phyloP scores from a whole-genome alignment of 2,329 filamentous ascomycete species.

The Didymella glomerata region DNA sequence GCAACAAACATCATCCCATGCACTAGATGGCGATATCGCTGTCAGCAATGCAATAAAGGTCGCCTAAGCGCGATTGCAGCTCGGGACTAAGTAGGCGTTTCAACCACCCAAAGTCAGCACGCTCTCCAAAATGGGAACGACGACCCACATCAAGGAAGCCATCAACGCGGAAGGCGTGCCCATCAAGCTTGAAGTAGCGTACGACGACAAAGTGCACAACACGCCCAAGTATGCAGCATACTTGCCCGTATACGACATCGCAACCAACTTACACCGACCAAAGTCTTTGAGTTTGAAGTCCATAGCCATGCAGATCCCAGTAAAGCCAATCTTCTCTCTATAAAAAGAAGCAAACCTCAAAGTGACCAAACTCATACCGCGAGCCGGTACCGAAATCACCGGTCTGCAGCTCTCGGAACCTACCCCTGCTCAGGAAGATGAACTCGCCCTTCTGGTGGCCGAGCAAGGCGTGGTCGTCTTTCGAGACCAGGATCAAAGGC shows the following conservation, averaged over 20 bases:
- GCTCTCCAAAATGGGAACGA: neutral
- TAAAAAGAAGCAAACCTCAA: slow-evolving; percentile 38
- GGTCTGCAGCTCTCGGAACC: slow-evolving; percentile 56
- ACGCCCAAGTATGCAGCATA: slow-evolving; percentile 47
- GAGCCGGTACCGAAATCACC: slow-evolving; percentile 39
- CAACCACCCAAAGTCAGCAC: neutral
- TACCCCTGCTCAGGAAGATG: slow-evolving; percentile 55
- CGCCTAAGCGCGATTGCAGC: neutral
- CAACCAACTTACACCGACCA: slow-evolving; percentile 51
- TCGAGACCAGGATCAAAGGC: slow-evolving; percentile 59
- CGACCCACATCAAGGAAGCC: neutral
- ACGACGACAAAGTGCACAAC: slow-evolving; percentile 33
- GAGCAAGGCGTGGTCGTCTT: slow-evolving; percentile 56
- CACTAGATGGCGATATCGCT: neutral
- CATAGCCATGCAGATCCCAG: slow-evolving; percentile 55
- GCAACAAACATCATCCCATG: neutral
- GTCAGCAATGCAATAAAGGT: neutral
- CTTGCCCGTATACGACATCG: slow-evolving; percentile 49
- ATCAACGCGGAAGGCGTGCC: neutral
- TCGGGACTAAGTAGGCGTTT: neutral
- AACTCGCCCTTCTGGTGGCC: slow-evolving; percentile 52
- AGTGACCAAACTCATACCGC: slow-evolving; percentile 35
- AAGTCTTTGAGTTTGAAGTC: slow-evolving; percentile 55
- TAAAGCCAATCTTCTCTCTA: slow-evolving; percentile 54
- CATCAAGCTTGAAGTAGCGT: slow-evolving; percentile 16